phyloP scores from a whole-genome alignment of 2,329 filamentous ascomycete species.

The Ophiostoma piceae region DNA sequence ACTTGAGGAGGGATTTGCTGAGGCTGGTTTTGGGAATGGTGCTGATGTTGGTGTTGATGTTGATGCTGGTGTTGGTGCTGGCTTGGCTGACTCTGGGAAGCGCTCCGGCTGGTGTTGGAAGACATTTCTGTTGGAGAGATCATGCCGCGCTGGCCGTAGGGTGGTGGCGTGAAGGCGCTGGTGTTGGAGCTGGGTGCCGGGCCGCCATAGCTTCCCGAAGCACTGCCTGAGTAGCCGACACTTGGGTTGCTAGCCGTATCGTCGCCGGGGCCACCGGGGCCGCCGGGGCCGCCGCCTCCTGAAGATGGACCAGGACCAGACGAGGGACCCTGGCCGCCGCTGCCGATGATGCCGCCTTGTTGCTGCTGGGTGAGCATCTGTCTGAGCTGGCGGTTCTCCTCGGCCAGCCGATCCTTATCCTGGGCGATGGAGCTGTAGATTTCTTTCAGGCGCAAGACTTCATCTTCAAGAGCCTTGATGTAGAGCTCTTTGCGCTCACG shows the following conservation, averaged over 20 bases:
- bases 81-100: neutral
- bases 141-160: slow-evolving; percentile 28
- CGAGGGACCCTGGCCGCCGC: slow-evolving; percentile 1
- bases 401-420: slow-evolving; percentile 68
- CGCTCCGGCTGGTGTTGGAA: neutral
- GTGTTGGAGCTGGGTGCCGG: slow-evolving; percentile 39
- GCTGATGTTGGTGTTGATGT: slow-evolving; percentile 22
- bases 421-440: slow-evolving; percentile 67
- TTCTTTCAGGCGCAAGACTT: slow-evolving; percentile 84
- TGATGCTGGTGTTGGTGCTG: slow-evolving; percentile 17
- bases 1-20: neutral
- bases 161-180: slow-evolving; percentile 46
- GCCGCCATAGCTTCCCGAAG: slow-evolving; percentile 55
- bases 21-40: neutral
- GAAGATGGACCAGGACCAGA: slow-evolving; percentile 24
- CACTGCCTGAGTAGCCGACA: slow-evolving; percentile 50
- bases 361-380: slow-evolving; percentile 44
- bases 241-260: slow-evolving; percentile 45
- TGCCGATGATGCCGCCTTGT: slow-evolving; percentile 42
- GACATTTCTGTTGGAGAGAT: slow-evolving; percentile 18
- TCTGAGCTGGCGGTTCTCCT: slow-evolving; percentile 75
- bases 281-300: slow-evolving; percentile 26
- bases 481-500: slow-evolving; percentile 95
- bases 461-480: slow-evolving; percentile 87
- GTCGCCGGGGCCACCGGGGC: slow-evolving; percentile 32